Conservation (phyloP, 306 rosid genomes). For the Abrus pulchellus region DNA sequence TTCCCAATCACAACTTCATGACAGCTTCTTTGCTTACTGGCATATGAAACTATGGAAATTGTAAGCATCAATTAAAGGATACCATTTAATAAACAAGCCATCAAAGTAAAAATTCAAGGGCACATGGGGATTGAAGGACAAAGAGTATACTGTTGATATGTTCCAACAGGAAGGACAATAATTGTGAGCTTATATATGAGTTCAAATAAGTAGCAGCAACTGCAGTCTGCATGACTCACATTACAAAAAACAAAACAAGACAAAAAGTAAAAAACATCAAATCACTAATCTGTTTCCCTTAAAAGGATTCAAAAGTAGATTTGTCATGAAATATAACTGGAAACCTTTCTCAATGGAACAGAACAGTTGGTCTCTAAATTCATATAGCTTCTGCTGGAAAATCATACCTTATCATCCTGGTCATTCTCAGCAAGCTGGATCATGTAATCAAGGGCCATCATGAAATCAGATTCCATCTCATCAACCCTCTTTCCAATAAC, state of each 20-base stretch:
- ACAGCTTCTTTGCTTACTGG: not conserved
- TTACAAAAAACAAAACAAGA: not conserved
- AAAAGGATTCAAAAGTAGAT: not conserved
- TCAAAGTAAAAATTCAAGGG: slow-evolving; percentile 15
- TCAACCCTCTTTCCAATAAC: slow-evolving; percentile 96
- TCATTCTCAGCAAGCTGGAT: slow-evolving; percentile 83
- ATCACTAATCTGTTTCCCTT: not conserved
- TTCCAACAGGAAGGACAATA: slow-evolving; percentile 20
- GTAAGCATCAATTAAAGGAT: slow-evolving; percentile 34
- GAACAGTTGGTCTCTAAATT: slow-evolving; percentile 16
- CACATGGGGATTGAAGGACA: not conserved
- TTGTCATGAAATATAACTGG: not conserved
- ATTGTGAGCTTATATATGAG: slow-evolving; percentile 12
- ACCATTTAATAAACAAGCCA: not conserved
- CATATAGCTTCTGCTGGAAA: slow-evolving; percentile 31
- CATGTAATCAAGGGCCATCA: slow-evolving; percentile 96
- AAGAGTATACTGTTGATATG: not conserved
- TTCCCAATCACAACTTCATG: slow-evolving; percentile 34
- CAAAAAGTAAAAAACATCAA: not conserved
- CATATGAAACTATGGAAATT: slow-evolving; percentile 21
- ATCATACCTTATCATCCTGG: slow-evolving; percentile 82
- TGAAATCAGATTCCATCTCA: slow-evolving; percentile 92
- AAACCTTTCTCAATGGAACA: not conserved
- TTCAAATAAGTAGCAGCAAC: slow-evolving; percentile 31
- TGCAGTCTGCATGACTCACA: slow-evolving; percentile 5